Evolutionary conservation across 2,329 filamentous ascomycete genomes (phyloP).

Genomic region (Stachybotrys elegans): DNA sequence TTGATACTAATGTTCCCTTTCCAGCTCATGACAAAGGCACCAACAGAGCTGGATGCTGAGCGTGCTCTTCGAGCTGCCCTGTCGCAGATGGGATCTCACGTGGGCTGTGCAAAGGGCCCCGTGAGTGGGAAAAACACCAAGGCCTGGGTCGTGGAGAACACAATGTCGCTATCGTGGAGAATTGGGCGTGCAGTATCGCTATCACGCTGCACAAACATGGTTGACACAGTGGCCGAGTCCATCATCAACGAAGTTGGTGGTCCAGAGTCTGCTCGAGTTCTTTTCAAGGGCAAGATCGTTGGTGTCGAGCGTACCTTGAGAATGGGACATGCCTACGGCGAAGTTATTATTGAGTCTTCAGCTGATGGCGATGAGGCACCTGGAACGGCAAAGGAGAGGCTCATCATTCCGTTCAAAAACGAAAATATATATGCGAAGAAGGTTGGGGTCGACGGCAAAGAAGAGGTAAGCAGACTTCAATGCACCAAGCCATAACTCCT

Average conservation of each 20-base stretch:
- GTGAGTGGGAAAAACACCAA: slow-evolving; percentile 25
- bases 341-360: slow-evolving; percentile 33
- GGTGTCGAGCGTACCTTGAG: slow-evolving; percentile 33
- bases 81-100: slow-evolving; percentile 24
- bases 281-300: slow-evolving; percentile 22
- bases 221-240: slow-evolving; percentile 33
- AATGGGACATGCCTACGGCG: slow-evolving; percentile 36
- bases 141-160: slow-evolving; percentile 27
- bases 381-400: slow-evolving; percentile 15
- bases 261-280: slow-evolving; percentile 12
- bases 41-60: slow-evolving; percentile 18
- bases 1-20: too few relatives aligned
- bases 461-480: slow-evolving; percentile 13
- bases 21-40: slow-evolving; percentile 11
- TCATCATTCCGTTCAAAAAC: slow-evolving; percentile 53
- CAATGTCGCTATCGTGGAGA: slow-evolving; percentile 32
- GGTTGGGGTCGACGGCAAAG: slow-evolving; percentile 11
- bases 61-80: slow-evolving; percentile 7
- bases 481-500: too few relatives aligned
- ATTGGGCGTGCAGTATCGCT: slow-evolving; percentile 42
- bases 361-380: slow-evolving; percentile 28
- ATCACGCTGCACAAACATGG: slow-evolving; percentile 17
- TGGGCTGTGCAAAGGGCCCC: slow-evolving; percentile 25
- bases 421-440: slow-evolving; percentile 44
- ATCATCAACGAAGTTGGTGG: slow-evolving; percentile 33